A percentile compares a stretch with the other conserved stretches of the same genome.
Evolutionary conservation across 1,139 yeast genomes (phyloP).

Genomic region (Nadsonia commutata): DNA sequence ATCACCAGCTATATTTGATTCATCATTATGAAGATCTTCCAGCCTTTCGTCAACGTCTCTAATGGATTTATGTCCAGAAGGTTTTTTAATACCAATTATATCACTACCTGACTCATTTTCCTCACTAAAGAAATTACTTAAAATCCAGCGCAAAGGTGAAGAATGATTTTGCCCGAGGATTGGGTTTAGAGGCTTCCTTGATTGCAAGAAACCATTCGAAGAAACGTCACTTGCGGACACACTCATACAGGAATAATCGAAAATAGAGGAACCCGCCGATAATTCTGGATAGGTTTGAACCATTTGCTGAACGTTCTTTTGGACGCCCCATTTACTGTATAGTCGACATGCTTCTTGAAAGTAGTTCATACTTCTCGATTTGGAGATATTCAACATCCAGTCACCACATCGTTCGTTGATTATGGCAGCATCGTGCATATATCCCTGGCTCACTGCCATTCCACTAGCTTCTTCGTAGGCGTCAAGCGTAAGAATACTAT

Average conservation of each 20-base stretch:
- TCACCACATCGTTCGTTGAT: conserved; percentile 33
- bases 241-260: conserved; percentile 12
- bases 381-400: conserved; percentile 29
- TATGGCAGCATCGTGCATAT: conserved; percentile 30
- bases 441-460: conserved; percentile 21
- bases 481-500: conserved; percentile 30
- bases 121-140: conserved; percentile 18
- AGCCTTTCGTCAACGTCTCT: neutral
- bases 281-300: conserved; percentile 15
- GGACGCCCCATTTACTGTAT: conserved; percentile 23
- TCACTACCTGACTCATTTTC: neutral
- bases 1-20: neutral
- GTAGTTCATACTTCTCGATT: conserved; percentile 16
- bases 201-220: neutral
- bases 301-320: conserved; percentile 16
- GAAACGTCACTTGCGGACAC: conserved; percentile 3
- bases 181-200: conserved; percentile 6
- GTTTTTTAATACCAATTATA: neutral
- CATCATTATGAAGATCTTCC: neutral
- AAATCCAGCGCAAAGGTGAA: conserved; percentile 18
- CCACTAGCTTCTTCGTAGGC: conserved; percentile 35
- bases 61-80: neutral
- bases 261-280: conserved; percentile 8
- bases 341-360: conserved; percentile 19
- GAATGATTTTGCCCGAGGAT: conserved; percentile 12